These are phyloP conservation scores for Brassica juncea DNA, from an alignment of 345 rosid species.

Conservation along the genomic window DNA sequence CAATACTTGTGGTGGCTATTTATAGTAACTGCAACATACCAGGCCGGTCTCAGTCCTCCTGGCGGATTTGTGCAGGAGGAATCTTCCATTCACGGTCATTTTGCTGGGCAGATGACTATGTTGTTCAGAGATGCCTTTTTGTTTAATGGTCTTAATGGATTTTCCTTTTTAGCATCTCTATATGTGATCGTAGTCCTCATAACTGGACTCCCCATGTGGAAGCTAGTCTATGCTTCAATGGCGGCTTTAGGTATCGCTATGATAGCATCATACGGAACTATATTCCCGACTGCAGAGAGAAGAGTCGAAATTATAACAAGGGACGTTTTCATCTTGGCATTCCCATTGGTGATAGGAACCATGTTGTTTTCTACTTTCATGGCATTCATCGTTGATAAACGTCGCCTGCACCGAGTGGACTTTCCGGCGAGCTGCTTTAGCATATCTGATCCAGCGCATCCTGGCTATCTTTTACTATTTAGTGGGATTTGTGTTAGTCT, in stretches of 20 bases:
- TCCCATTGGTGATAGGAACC: neutral
- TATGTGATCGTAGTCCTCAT: conserved; percentile 23
- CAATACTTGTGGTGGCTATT: conserved; percentile 41
- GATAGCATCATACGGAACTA: neutral
- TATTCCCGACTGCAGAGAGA: neutral
- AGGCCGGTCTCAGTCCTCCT: conserved; percentile 36
- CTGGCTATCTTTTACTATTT: too few relatives aligned
- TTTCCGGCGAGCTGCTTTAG: neutral
- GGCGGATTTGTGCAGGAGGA: conserved; percentile 34
- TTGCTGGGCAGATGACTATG: neutral
- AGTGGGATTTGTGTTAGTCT: too few relatives aligned
- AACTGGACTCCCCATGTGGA: conserved; percentile 16
- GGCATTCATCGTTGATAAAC: neutral
- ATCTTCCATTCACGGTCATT: too few relatives aligned
- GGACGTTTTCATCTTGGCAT: neutral
- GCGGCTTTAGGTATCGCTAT: neutral
- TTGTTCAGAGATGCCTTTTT: neutral
- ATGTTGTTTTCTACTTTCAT: neutral
- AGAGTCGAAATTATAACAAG: too few relatives aligned
- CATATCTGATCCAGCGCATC: neutral
- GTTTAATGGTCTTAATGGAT: neutral
- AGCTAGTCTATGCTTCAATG: neutral
- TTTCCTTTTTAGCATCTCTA: neutral
- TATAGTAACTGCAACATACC: conserved; percentile 43
- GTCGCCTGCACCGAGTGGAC: neutral